Conservation (phyloP, 352 stramenopile species). For the Phytophthora macrochlamydospora region DNA sequence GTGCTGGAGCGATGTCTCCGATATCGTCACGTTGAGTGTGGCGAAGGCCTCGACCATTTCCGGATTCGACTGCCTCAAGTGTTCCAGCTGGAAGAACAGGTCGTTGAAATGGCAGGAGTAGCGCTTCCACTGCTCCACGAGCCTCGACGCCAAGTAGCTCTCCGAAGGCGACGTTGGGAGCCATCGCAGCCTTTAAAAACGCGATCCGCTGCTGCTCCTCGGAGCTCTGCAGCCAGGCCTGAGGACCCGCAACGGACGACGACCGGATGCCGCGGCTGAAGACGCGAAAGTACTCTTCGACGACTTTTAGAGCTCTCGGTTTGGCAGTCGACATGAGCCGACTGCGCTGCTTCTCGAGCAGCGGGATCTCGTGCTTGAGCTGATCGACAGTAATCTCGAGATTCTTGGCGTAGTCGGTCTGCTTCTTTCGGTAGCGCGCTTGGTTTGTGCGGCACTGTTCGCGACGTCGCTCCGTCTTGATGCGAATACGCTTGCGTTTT, state of each 20-base stretch:
- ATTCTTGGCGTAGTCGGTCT: conserved; percentile 13
- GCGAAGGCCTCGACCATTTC: conserved; percentile 10
- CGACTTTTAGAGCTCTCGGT: conserved; percentile 8
- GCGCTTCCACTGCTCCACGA: conserved; percentile 28
- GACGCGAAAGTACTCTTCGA: conserved; percentile 32
- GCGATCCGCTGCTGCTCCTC: conserved; percentile 27
- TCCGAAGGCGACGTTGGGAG: conserved; percentile 22
- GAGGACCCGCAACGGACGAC: not conserved
- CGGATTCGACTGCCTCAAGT: conserved; percentile 19
- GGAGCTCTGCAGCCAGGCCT: conserved; percentile 24
- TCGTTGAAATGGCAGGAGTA: conserved; percentile 33
- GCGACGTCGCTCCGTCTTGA: conserved; percentile 46
- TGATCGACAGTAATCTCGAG: conserved; percentile 26
- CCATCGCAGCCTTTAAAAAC: conserved; percentile 31
- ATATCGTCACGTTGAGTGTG: conserved; percentile 12
- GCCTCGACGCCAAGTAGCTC: conserved; percentile 14
- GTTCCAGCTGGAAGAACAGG: conserved; percentile 34
- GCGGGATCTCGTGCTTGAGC: conserved; percentile 27
- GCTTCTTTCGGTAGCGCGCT: conserved; percentile 51
- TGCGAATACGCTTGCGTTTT: conserved; percentile 40
- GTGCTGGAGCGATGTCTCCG: conserved; percentile 7
- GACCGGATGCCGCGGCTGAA: conserved; percentile 16
- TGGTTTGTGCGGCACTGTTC: conserved; percentile 59
- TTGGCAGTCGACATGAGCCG: conserved; percentile 10
- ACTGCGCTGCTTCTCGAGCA: conserved; percentile 24